Base-by-base conservation (phyloP, 2,329 filamentous ascomycete genomes). In the Talaromyces sp. region DNA sequence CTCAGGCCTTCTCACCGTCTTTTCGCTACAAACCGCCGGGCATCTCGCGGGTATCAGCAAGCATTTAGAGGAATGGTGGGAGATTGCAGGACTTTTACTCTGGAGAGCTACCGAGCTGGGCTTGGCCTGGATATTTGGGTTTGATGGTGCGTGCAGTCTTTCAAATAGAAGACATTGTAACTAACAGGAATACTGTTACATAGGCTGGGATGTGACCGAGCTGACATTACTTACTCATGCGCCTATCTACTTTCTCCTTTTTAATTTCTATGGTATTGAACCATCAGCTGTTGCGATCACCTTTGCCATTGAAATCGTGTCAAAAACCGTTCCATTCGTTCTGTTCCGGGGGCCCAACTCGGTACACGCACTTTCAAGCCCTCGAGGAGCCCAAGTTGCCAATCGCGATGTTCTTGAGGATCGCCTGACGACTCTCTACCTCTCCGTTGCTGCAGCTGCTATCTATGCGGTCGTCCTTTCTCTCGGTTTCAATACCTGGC, bases 381-480 rank as follows among this genome's bases (percentile, higher is more conserved):
- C 78, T 3, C 67, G 73, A 6, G 60, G 67, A 8, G 62, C 73
- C 25, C 70, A 77, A 45, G 75, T 83, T 28, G 78, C 82, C 55
- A 88, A 88, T 70, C 81, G 81, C 61, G 82, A 84, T 62, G 86
- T 91, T 62, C 74, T 89, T 55, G 77, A 80, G 54, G 88, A 92
- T 69, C 73, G 77, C 33, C 75, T 77, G 11, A 84, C 89, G 58
- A 82, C 83, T 57, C 65, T 84, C 19, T 84, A 86, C 64, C 91
- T 87, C 15, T 83, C 83, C 2, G 69, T 88, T 13, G 81, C 94
- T 40, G 84, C 89, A 2, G 82, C 87, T 7, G 80, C 83, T 53
- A 85, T 96, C 62, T 95, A 94, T 76, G 84, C 83, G 57, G 80
- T 91, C n/a, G 78, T 84, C 1, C 75, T 96, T 31, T 89, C 88